Evolutionary conservation across 2,329 filamentous ascomycete species (phyloP).

Genomic region (Aureobasidium mangrovei): DNA sequence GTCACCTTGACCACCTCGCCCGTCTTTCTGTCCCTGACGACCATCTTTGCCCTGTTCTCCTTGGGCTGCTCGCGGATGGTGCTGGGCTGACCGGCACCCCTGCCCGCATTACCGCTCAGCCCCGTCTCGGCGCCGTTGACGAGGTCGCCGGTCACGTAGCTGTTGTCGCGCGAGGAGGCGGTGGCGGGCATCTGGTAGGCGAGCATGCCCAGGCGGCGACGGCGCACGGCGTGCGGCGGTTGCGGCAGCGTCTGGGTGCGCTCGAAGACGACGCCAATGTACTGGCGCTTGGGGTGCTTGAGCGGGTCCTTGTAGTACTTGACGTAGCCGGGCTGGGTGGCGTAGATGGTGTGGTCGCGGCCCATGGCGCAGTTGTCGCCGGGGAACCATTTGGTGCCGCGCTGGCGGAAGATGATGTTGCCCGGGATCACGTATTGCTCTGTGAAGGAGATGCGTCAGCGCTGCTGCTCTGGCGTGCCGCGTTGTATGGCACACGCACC

Average conservation of each 20-base stretch:
- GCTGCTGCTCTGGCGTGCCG: neutral
- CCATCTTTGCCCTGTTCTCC: slow-evolving; percentile 18
- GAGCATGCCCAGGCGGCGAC: slow-evolving; percentile 67
- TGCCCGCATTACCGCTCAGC: slow-evolving; percentile 14
- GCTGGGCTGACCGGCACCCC: slow-evolving; percentile 17
- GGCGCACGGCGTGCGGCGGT: slow-evolving; percentile 62
- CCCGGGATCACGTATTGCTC: slow-evolving; percentile 90
- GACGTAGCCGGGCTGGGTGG: slow-evolving; percentile 78
- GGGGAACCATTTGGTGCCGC: slow-evolving; percentile 87
- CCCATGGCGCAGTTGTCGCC: slow-evolving; percentile 95
- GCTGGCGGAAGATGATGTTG: slow-evolving; percentile 97
- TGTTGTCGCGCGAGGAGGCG: neutral
- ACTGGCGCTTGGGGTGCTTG: slow-evolving; percentile 77
- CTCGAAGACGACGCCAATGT: slow-evolving; percentile 87
- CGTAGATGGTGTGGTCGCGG: slow-evolving; percentile 91
- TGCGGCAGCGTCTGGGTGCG: slow-evolving; percentile 73
- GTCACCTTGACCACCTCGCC: slow-evolving; percentile 24
- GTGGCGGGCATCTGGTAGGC: slow-evolving; percentile 34
- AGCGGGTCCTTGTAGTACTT: slow-evolving; percentile 90
- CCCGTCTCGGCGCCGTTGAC: slow-evolving; percentile 15
- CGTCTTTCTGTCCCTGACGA: slow-evolving; percentile 19
- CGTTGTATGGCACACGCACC: slow-evolving; percentile 43
- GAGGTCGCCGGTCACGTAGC: slow-evolving; percentile 14
- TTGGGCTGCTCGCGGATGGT: slow-evolving; percentile 19
- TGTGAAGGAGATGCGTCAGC: slow-evolving; percentile 28